These are phyloP conservation scores for Globisporangium viniferum DNA, from an alignment of 352 stramenopile species.

Conservation along the genomic window DNA sequence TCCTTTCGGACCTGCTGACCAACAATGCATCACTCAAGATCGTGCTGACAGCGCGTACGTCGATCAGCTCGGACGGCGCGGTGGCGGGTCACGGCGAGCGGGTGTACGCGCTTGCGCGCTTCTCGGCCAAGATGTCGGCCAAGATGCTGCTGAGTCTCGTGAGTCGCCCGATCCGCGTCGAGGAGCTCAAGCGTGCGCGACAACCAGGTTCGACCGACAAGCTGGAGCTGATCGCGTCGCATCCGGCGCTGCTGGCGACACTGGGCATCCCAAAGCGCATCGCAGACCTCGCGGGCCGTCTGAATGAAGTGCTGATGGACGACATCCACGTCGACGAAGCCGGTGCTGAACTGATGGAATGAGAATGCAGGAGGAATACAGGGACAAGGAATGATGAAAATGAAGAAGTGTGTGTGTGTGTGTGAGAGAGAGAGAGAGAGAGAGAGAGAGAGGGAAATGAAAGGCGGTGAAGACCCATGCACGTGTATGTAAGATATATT, in stretches of 20 bases:
- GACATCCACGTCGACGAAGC: conserved; percentile 44
- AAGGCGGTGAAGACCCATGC: too few relatives aligned
- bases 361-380: background rate
- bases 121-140: conserved; percentile 65
- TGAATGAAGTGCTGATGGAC: conserved; percentile 72
- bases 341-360: conserved; percentile 27
- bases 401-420: background rate
- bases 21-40: conserved; percentile 76
- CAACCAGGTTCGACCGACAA: conserved; percentile 38
- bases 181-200: conserved; percentile 53
- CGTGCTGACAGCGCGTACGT: conserved; percentile 55
- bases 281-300: conserved; percentile 60
- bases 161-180: conserved; percentile 64
- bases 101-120: conserved; percentile 62
- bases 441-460: background rate
- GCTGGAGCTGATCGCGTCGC: conserved; percentile 69
- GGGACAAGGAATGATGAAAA: background rate
- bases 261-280: conserved; percentile 65
- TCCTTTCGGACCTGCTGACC: conserved; percentile 66
- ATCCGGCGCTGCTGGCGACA: conserved; percentile 58
- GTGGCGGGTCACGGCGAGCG: conserved; percentile 68
- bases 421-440: too few relatives aligned
- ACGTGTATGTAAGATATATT: too few relatives aligned
- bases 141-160: conserved; percentile 77
- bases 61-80: conserved; percentile 59